phyloP scores from a whole-genome alignment of 2,329 filamentous ascomycete genomes.

The Alternaria gaisen region DNA sequence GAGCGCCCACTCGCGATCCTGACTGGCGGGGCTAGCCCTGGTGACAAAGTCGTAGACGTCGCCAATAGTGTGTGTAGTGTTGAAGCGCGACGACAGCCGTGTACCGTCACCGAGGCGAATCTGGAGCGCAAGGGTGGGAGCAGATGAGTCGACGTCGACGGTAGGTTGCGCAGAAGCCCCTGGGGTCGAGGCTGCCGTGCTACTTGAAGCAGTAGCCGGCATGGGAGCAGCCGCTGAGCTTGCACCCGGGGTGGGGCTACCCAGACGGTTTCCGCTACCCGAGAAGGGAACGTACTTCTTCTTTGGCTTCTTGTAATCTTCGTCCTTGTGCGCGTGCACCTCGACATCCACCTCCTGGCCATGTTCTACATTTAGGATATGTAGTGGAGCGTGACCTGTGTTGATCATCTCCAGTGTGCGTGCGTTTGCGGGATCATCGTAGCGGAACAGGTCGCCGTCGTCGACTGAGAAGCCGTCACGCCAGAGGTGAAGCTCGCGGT shows the following conservation, averaged over 20 bases:
- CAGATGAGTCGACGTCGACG: slow-evolving; percentile 68
- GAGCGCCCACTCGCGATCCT: slow-evolving; percentile 72
- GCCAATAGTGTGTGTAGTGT: slow-evolving; percentile 78
- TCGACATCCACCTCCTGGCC: slow-evolving; percentile 83
- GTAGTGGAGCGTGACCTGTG: slow-evolving; percentile 76
- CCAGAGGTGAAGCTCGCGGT: slow-evolving; percentile 81
- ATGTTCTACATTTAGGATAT: slow-evolving; percentile 78
- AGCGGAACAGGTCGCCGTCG: slow-evolving; percentile 78
- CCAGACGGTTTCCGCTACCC: slow-evolving; percentile 76
- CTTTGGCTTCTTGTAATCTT: slow-evolving; percentile 76
- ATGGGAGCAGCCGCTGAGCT: slow-evolving; percentile 49
- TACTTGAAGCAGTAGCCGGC: slow-evolving; percentile 44
- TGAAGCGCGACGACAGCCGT: slow-evolving; percentile 80
- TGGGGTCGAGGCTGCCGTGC: slow-evolving; percentile 34
- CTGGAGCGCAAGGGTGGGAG: slow-evolving; percentile 74
- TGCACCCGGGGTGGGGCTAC: slow-evolving; percentile 75
- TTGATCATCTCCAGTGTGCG: slow-evolving; percentile 79
- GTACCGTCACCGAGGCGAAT: slow-evolving; percentile 82
- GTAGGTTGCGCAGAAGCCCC: slow-evolving; percentile 53
- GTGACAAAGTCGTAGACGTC: slow-evolving; percentile 80
- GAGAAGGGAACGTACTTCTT: slow-evolving; percentile 79
- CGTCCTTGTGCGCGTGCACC: slow-evolving; percentile 75
- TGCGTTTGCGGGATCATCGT: slow-evolving; percentile 79
- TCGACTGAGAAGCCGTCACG: slow-evolving; percentile 85
- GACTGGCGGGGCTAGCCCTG: slow-evolving; percentile 67